phyloP scores from a whole-genome alignment of 169 alveolate genomes.

The Cryptosporidium baileyi region DNA sequence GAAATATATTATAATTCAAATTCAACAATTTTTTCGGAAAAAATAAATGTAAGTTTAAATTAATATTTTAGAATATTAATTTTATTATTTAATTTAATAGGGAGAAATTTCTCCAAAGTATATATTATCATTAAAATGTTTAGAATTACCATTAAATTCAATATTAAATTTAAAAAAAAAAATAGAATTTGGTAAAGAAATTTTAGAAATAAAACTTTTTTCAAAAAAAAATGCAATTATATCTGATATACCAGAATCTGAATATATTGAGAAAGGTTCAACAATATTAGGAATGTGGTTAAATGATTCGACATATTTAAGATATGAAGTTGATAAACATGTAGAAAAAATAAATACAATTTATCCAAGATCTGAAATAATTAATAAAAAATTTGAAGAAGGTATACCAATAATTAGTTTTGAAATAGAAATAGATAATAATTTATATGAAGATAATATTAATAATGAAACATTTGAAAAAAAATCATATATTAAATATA shows the following conservation, averaged over 20 bases:
- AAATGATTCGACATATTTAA: neutral
- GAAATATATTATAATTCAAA: neutral
- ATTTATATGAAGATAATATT: no score
- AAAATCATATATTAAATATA: no score
- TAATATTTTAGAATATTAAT: neutral
- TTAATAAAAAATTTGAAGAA: neutral
- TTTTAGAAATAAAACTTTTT: neutral
- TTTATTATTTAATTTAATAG: neutral
- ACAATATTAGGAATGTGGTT: constrained; percentile 37
- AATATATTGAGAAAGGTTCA: neutral
- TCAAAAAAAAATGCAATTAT: neutral
- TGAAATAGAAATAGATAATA: neutral
- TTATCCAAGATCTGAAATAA: constrained; percentile 19
- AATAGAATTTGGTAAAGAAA: neutral
- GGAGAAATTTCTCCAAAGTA: constrained; percentile 46
- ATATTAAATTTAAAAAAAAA: neutral
- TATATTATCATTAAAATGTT: constrained; percentile 29
- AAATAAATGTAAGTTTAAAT: constrained; percentile 22
- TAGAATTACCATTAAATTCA: constrained; percentile 3
- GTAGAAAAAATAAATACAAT: neutral
- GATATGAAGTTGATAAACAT: constrained; percentile 3
- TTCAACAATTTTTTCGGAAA: constrained; percentile 1
- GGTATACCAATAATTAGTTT: neutral
- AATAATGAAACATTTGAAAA: no score
- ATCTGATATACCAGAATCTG: constrained; percentile 17